A percentile compares a stretch with the other conserved stretches of the same genome.
These are phyloP conservation scores for Hymenoscyphus infarciens DNA, from an alignment of 2,329 filamentous ascomycete species.

Conservation along the genomic window DNA sequence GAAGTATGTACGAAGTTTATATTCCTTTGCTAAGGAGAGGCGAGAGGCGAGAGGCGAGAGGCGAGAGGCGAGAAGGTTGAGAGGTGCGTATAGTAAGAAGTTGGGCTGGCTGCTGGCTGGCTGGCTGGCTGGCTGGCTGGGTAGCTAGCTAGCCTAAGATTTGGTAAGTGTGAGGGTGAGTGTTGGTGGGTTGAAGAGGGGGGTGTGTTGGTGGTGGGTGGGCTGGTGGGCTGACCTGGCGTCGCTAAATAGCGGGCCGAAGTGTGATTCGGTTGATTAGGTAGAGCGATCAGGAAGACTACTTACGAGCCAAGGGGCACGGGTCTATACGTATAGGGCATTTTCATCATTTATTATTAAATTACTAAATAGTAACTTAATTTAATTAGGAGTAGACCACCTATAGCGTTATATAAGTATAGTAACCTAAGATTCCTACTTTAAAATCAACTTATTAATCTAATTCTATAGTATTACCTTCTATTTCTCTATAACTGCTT, in stretches of 20 bases:
- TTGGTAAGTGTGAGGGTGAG: background rate
- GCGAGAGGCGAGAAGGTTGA: background rate
- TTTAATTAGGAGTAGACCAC: too few relatives aligned
- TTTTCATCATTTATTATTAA: too few relatives aligned
- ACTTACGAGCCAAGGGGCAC: too few relatives aligned
- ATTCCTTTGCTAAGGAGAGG: background rate
- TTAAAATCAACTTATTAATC: too few relatives aligned
- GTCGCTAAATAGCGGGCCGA: background rate
- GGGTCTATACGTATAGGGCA: too few relatives aligned
- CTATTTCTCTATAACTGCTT: too few relatives aligned
- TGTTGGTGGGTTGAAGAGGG: background rate
- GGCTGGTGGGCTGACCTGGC: background rate
- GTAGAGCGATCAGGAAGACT: too few relatives aligned
- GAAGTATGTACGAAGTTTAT: background rate
- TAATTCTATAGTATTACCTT: too few relatives aligned
- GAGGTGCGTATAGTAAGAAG: background rate
- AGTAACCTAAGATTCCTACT: too few relatives aligned
- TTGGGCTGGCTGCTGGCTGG: background rate
- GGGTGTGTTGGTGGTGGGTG: background rate
- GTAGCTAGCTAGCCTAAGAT: background rate
- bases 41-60: background rate
- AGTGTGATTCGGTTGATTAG: too few relatives aligned
- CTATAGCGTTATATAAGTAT: too few relatives aligned
- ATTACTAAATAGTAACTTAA: too few relatives aligned
- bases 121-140: background rate